phyloP scores from a whole-genome alignment of 805 yeast genomes.

The Lachancea sp. region DNA sequence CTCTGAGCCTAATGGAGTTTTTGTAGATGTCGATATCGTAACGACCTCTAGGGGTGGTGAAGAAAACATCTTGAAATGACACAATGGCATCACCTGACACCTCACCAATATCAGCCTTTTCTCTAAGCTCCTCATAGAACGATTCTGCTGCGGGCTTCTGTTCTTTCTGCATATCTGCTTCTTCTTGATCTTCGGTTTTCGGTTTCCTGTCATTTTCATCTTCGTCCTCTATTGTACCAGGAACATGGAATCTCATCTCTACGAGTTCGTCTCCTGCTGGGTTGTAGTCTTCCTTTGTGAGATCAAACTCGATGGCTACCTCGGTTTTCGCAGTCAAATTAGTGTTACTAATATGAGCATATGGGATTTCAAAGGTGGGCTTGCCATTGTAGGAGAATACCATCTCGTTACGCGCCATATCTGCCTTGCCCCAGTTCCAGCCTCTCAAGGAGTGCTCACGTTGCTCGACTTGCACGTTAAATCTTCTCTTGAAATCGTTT shows the following conservation, averaged over 20 bases:
- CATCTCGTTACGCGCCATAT: constrained; percentile 86
- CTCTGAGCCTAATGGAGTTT: constrained; percentile 80
- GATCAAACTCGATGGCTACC: constrained; percentile 80
- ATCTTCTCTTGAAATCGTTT: constrained; percentile 73
- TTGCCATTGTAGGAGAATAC: constrained; percentile 78
- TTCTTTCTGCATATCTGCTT: constrained; percentile 20
- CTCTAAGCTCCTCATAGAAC: constrained; percentile 86
- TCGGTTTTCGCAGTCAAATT: constrained; percentile 89
- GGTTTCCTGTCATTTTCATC: constrained; percentile 28
- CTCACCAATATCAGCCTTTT: constrained; percentile 89
- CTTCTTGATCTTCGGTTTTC: constrained; percentile 33
- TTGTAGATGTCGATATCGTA: constrained; percentile 94
- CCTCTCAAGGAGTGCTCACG: constrained; percentile 93
- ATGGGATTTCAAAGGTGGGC: constrained; percentile 90
- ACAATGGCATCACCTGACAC: constrained; percentile 65
- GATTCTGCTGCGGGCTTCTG: constrained; percentile 66
- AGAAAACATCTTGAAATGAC: constrained; percentile 9
- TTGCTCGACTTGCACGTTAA: constrained; percentile 66
- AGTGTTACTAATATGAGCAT: constrained; percentile 69
- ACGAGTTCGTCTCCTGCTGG: constrained; percentile 93
- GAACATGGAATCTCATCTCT: constrained; percentile 87
- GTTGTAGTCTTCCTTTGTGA: constrained; percentile 46
- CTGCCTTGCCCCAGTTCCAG: constrained; percentile 98
- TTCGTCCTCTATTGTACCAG: constrained; percentile 46
- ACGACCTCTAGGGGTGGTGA: constrained; percentile 52